A percentile compares a stretch with the other conserved stretches of the same genome.
Evolutionary conservation across 2,329 filamentous ascomycete species (phyloP).

Genomic region (Coniochaeta ligniaria): DNA sequence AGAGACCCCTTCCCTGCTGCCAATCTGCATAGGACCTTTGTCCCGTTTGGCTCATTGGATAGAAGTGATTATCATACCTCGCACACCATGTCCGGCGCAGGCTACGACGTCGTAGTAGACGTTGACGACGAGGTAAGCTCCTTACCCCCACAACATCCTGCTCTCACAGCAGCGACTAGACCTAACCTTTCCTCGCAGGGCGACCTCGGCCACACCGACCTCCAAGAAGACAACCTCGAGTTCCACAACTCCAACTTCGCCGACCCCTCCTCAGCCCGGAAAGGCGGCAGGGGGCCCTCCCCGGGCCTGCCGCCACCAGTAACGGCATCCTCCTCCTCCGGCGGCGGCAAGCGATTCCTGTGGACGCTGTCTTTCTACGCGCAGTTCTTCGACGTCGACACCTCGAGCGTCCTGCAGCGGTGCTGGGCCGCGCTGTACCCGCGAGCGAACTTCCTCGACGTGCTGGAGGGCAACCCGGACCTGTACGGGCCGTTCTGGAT

Average conservation of each 20-base stretch:
- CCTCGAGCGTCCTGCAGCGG: conserved; percentile 75
- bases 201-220: conserved; percentile 94
- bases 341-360: conserved; percentile 74
- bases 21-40: not conserved
- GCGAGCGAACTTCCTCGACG: conserved; percentile 90
- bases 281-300: conserved; percentile 33
- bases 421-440: conserved; percentile 88
- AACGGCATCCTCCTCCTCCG: conserved; percentile 37
- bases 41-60: not conserved
- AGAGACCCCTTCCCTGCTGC: not conserved
- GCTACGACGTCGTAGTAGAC: conserved; percentile 97
- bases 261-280: conserved; percentile 42
- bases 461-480: conserved; percentile 93
- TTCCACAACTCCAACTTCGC: conserved; percentile 92
- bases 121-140: conserved; percentile 80
- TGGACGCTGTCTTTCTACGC: conserved; percentile 93
- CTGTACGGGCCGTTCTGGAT: conserved; percentile 98
- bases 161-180: no score
- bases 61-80: not conserved
- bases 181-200: conserved; percentile 51
- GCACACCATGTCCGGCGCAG: conserved; percentile 65
- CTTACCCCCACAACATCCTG: not conserved
- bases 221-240: conserved; percentile 98
- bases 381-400: conserved; percentile 98
- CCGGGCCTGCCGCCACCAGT: conserved; percentile 48